Evolutionary conservation across 495 filamentous ascomycete genomes (phyloP).

Genomic region (Collariella sp.): DNA sequence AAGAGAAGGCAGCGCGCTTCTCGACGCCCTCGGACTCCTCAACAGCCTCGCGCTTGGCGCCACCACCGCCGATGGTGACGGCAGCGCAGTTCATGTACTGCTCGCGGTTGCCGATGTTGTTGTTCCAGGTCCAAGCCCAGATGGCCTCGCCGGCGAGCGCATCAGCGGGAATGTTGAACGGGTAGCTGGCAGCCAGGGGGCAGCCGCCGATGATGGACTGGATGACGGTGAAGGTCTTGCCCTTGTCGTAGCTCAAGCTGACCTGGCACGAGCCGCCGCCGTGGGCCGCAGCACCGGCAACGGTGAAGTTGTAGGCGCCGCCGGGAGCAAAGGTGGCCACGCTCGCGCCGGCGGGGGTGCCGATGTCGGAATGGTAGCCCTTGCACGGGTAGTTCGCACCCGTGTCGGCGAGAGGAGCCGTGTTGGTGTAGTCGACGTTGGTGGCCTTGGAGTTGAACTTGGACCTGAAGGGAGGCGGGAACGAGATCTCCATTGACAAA

Average conservation of each 20-base stretch:
- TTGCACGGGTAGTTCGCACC: conserved; percentile 58
- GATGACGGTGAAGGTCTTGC: conserved; percentile 54
- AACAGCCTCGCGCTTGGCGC: conserved; percentile 25
- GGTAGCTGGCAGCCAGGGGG: conserved; percentile 43
- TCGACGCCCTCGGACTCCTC: neutral
- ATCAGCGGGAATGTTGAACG: conserved; percentile 56
- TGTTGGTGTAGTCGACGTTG: conserved; percentile 50
- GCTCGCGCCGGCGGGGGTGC: conserved; percentile 35
- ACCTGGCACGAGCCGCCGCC: conserved; percentile 59
- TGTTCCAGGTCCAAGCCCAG: conserved; percentile 60
- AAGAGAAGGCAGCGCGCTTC: conserved; percentile 34
- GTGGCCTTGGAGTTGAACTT: conserved; percentile 42
- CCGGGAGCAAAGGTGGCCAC: conserved; percentile 49
- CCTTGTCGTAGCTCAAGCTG: conserved; percentile 54
- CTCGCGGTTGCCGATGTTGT: conserved; percentile 58
- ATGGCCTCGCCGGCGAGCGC: conserved; percentile 51
- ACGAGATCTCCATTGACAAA: conserved; percentile 44
- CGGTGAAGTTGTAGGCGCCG: conserved; percentile 46
- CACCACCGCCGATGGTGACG: conserved; percentile 43
- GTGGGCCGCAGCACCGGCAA: conserved; percentile 51
- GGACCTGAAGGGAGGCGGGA: conserved; percentile 47
- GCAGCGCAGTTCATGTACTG: conserved; percentile 61
- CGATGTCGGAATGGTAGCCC: conserved; percentile 51
- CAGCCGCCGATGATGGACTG: conserved; percentile 57
- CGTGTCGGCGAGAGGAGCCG: conserved; percentile 40